Conservation (phyloP, 352 stramenopile genomes). For the Pythium insidiosum region DNA sequence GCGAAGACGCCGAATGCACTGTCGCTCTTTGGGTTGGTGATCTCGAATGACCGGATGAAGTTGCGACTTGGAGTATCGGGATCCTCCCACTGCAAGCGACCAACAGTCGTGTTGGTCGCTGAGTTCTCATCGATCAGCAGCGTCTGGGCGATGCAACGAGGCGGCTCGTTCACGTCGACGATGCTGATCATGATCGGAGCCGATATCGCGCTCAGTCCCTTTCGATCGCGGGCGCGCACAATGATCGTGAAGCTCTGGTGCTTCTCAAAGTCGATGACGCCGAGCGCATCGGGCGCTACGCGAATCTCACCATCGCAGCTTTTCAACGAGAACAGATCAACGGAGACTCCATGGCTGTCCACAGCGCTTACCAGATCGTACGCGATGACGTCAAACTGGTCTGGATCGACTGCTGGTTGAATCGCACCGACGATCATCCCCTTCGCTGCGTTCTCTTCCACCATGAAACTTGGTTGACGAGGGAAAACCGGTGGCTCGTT, state of each 20-base stretch:
- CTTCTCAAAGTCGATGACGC: constrained; percentile 27
- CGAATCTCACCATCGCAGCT: constrained; percentile 47
- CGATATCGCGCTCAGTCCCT: constrained; percentile 21
- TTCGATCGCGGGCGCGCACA: constrained; percentile 34
- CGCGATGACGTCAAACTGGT: constrained; percentile 33
- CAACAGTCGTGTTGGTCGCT: constrained; percentile 11
- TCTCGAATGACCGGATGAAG: constrained; percentile 35
- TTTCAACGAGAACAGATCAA: constrained; percentile 45
- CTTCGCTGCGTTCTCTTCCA: constrained; percentile 27
- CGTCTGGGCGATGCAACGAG: constrained; percentile 9
- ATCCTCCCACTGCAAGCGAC: constrained; percentile 28
- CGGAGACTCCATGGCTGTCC: constrained; percentile 18
- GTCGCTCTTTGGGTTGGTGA: constrained; percentile 14
- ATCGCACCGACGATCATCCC: constrained; percentile 26
- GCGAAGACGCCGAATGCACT: constrained; percentile 7
- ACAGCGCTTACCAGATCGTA: constrained; percentile 24
- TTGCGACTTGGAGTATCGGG: constrained; percentile 27
- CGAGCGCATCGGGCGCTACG: constrained; percentile 15
- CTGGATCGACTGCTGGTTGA: constrained; percentile 28
- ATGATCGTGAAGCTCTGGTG: constrained; percentile 19
- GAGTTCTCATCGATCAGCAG: constrained; percentile 22
- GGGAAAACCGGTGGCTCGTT: constrained; percentile 42
- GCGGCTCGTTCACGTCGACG: constrained; percentile 23
- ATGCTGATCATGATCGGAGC: constrained; percentile 11
- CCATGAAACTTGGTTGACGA: constrained; percentile 15